Percentiles rank a stretch among this genome's conserved stretches.
These are phyloP conservation scores for Bremia lactucae DNA, from an alignment of 352 stramenopile species.

Conservation along the genomic window DNA sequence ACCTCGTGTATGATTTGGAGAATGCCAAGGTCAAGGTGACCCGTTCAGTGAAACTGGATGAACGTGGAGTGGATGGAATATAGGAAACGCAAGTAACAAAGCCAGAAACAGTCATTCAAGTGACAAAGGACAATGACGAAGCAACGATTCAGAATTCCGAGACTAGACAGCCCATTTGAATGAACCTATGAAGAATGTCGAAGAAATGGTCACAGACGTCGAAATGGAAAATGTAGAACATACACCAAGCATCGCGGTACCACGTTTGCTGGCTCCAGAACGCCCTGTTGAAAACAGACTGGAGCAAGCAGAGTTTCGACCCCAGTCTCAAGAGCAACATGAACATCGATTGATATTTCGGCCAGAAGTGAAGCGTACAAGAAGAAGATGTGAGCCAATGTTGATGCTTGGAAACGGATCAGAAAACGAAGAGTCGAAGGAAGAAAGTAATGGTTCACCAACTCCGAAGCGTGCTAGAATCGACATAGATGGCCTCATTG, in stretches of 20 bases:
- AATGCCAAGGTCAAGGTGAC: constrained; percentile 1
- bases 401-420: background rate
- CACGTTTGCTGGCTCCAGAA: background rate
- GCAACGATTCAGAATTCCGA: background rate
- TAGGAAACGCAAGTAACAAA: background rate
- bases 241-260: background rate
- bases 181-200: background rate
- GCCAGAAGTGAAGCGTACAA: background rate
- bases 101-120: background rate
- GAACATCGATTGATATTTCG: background rate
- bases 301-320: background rate
- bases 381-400: background rate
- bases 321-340: background rate
- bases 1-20: background rate
- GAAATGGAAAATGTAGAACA: background rate
- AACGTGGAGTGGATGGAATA: background rate
- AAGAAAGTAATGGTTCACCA: background rate
- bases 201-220: background rate
- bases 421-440: background rate
- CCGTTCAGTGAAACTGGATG: background rate
- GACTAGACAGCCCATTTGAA: background rate
- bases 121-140: background rate
- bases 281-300: background rate
- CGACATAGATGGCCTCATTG: background rate
- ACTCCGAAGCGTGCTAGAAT: background rate